Evolutionary conservation across 2,329 filamentous ascomycete species (phyloP).

Genomic region (Alternaria postmessia): DNA sequence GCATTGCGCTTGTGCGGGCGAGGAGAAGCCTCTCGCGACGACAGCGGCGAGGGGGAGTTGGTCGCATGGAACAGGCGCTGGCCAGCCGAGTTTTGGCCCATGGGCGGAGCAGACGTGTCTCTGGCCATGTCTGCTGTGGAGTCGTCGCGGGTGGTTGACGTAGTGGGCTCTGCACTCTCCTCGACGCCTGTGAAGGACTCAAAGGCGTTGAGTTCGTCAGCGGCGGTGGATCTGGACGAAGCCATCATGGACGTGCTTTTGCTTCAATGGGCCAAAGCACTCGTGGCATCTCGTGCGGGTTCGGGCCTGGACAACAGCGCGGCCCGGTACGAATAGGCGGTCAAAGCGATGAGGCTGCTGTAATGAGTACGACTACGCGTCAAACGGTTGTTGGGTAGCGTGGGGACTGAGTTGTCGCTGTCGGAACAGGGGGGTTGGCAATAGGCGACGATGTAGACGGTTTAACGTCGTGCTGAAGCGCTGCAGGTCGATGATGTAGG

Average conservation of each 20-base stretch:
- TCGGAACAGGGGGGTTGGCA: conserved; percentile 14
- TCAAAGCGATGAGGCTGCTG: conserved; percentile 31
- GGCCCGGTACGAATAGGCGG: conserved; percentile 38
- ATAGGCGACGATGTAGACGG: conserved; percentile 7
- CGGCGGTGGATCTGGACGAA: conserved; percentile 8
- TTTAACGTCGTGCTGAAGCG: conserved; percentile 18
- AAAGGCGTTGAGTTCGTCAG: conserved; percentile 39
- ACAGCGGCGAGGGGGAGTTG: conserved; percentile 51
- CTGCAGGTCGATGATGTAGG: conserved; percentile 12
- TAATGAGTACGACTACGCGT: conserved; percentile 33
- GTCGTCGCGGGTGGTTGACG: conserved; percentile 20
- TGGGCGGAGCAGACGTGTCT: conserved; percentile 21
- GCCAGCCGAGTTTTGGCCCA: conserved; percentile 37
- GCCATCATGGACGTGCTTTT: conserved; percentile 32
- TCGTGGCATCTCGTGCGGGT: conserved; percentile 43
- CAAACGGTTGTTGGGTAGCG: conserved; percentile 38
- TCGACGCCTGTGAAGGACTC: conserved; percentile 45
- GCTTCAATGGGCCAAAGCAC: conserved; percentile 32
- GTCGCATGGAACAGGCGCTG: conserved; percentile 41
- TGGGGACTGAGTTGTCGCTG: conserved; percentile 23
- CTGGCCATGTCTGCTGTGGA: conserved; percentile 20
- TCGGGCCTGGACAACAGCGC: conserved; percentile 33
- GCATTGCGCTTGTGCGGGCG: conserved; percentile 43
- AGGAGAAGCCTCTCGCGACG: conserved; percentile 59
- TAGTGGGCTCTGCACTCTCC: conserved; percentile 49